These are phyloP conservation scores for Claviceps africana DNA, from an alignment of 2,329 filamentous ascomycete genomes.

Conservation along the genomic window DNA sequence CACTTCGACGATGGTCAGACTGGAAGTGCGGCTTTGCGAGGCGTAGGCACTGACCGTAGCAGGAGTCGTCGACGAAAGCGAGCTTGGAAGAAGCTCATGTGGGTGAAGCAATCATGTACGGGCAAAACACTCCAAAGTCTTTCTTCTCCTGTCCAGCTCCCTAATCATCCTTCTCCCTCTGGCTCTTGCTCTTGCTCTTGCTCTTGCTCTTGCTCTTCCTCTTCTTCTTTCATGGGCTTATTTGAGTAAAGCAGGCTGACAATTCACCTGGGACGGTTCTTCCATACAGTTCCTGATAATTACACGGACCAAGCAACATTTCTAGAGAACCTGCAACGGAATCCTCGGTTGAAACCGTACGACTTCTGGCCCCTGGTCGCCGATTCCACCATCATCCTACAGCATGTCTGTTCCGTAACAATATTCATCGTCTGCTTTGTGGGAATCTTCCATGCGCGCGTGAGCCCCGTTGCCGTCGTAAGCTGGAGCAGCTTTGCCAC, in stretches of 20 bases:
- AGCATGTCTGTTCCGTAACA: constrained; percentile 87
- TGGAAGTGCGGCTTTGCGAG: constrained; percentile 26
- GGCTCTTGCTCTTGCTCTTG: neutral
- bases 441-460: constrained; percentile 71
- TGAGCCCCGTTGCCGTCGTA: constrained; percentile 83
- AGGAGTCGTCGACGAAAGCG: constrained; percentile 55
- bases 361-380: constrained; percentile 96
- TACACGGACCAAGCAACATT: constrained; percentile 97
- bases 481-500: constrained; percentile 73
- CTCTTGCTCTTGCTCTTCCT: neutral
- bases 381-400: constrained; percentile 90
- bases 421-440: constrained; percentile 93
- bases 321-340: constrained; percentile 86
- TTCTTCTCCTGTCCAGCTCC: neutral
- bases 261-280: neutral
- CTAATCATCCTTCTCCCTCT: neutral
- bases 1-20: constrained; percentile 15
- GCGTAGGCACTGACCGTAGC: constrained; percentile 41
- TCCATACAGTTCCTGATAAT: constrained; percentile 74
- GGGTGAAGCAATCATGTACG: constrained; percentile 91
- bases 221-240: neutral
- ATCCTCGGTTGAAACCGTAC: constrained; percentile 84
- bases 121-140: neutral
- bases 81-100: constrained; percentile 89
- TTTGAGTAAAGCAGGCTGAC: too few relatives aligned